phyloP scores from a whole-genome alignment of 306 rosid species.

The Ochetophila trinervis region DNA sequence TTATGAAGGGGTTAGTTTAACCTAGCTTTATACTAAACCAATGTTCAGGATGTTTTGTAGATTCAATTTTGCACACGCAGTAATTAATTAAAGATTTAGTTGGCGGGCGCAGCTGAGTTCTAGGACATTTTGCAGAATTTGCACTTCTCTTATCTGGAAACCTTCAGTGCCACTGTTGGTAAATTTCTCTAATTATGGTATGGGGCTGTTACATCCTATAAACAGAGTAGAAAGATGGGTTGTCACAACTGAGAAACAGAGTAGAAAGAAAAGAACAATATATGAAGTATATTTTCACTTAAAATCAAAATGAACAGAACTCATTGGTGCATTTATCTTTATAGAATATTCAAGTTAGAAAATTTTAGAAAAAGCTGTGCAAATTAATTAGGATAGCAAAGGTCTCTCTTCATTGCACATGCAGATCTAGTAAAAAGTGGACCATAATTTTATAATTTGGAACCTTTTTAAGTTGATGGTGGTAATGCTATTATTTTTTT shows the following conservation, averaged over 20 bases:
- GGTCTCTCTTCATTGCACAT: not conserved
- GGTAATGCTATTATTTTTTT: conserved; percentile 1
- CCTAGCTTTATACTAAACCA: not conserved
- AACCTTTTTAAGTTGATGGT: not conserved
- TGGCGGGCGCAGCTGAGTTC: too few species aligned
- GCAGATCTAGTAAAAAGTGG: not conserved
- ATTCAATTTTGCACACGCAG: not conserved
- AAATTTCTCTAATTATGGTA: too few species aligned
- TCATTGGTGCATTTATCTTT: not conserved
- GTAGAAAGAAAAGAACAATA: too few species aligned
- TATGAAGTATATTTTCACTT: too few species aligned
- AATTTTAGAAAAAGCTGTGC: not conserved
- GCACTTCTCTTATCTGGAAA: too few species aligned
- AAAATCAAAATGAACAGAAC: too few species aligned
- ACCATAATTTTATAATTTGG: not conserved
- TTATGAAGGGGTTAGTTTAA: conserved; percentile 74
- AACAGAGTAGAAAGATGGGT: too few species aligned
- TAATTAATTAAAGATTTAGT: not conserved
- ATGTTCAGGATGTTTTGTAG: not conserved
- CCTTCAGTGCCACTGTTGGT: too few species aligned
- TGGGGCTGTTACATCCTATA: too few species aligned
- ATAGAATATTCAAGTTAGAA: not conserved
- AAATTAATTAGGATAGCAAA: not conserved
- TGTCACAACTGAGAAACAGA: too few species aligned
- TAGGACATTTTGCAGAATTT: too few species aligned